Percentiles rank a stretch among this genome's conserved stretches.
phyloP scores from a whole-genome alignment of 2,329 filamentous ascomycete species.

The Plectosphaerella cucumerina region DNA sequence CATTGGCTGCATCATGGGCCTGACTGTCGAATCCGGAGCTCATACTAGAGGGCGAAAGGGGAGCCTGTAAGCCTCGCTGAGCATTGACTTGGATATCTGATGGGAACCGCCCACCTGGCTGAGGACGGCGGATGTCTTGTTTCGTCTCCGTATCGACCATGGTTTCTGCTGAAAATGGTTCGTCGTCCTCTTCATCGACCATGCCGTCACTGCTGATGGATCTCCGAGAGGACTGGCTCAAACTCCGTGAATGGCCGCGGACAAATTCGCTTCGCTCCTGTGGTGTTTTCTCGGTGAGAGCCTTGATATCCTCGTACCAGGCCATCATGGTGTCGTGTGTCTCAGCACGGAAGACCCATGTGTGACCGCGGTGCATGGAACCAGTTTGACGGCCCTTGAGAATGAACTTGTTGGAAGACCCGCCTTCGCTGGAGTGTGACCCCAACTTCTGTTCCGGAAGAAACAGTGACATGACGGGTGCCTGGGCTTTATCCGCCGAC shows the following conservation, averaged over 20 bases:
- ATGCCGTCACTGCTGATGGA: conserved; percentile 71
- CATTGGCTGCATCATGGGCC: conserved; percentile 57
- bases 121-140: conserved; percentile 63
- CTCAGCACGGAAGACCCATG: conserved; percentile 68
- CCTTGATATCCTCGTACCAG: conserved; percentile 92
- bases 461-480: conserved; percentile 93
- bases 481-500: conserved; percentile 88
- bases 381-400: conserved; percentile 95
- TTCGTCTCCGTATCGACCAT: conserved; percentile 49
- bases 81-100: conserved; percentile 84
- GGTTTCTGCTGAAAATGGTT: conserved; percentile 52
- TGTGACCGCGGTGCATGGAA: conserved; percentile 78
- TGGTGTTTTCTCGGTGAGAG: conserved; percentile 80
- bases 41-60: conserved; percentile 76
- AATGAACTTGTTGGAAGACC: conserved; percentile 94
- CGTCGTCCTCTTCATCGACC: conserved; percentile 69
- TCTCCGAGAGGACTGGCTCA: conserved; percentile 62
- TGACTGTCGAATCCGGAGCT: conserved; percentile 54
- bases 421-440: conserved; percentile 77
- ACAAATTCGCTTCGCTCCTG: conserved; percentile 88
- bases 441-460: conserved; percentile 93
- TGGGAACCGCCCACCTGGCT: conserved; percentile 95
- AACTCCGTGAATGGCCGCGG: conserved; percentile 71
- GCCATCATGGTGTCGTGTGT: conserved; percentile 93
- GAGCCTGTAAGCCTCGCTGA: conserved; percentile 73